Base-by-base conservation (phyloP, 805 yeast species). In the Ogataea zsoltii region DNA sequence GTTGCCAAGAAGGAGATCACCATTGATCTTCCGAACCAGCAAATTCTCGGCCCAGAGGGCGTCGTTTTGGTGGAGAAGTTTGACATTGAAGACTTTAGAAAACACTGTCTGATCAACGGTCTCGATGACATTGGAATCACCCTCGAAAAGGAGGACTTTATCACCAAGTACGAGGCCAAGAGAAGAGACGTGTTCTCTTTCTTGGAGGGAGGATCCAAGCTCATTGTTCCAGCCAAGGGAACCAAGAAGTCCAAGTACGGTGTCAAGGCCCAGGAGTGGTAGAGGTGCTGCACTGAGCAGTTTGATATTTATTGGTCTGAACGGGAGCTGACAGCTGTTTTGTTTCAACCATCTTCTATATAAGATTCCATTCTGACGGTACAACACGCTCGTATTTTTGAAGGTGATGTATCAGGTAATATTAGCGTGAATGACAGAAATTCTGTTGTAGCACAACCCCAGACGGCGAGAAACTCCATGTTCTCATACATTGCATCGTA, bases 91-190 rank as follows among this genome's bases (percentile, higher is more conserved):
- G 78, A 72, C 28, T 94, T 91, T 77, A 85, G 97, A 77, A 90
- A 91, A 71, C 96, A 92, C 68, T 94, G 98, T 66, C 76, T 94
- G 58, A 74, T 92, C 45, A 89, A 94, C 55, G 99, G 99, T 53
- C 82, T 94, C 51, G 99, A 94, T 67, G 99, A 94, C 66, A 94
- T 94, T 69, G 97, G 97, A 34, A 79, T 94, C 61, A 94, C 99
- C 41, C 72, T 94, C 59, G 92, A 90, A 69, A 89, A 90, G 70
- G 97, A 88, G 70, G 80, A 80, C 43, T 81, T 59, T 67, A 94
- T 94, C 57, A 46, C 66, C 42, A 75, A 80, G 57, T 94, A 82
- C 61, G 99, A 94, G 74, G 79, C 70, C 17, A 69, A 71, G 53
- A 87, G 99, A 77, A 82, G 77, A 63, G 82, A 76, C 42, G 82